Base-by-base conservation (phyloP, 495 filamentous ascomycete species). In the Lineolata rhizophorae region DNA sequence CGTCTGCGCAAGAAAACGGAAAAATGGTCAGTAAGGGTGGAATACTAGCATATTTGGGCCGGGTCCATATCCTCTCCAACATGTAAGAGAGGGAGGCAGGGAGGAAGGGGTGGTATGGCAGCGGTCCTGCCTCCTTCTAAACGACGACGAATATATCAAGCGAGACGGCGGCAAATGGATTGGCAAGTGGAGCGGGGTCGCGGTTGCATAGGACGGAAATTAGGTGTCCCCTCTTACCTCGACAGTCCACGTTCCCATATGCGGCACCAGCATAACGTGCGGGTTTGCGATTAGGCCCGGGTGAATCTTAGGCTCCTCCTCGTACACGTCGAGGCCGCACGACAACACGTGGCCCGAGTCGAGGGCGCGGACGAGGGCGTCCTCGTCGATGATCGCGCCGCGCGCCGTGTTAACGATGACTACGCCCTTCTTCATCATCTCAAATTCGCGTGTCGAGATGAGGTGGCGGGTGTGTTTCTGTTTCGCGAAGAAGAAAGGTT, bases 331-430 rank as follows among this genome's bases (percentile, higher is more conserved):
- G 12, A 79, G 49, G 9, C 73, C 73, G 18, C 56, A 65, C 3
- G 61, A 60, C 19, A 52, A 55, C 12, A 79, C 65, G 35, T 72
- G 67, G 10, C 70, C 71, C 20, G 43, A 55, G 18, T 70, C 63
- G 12, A 78, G 46, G 2, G 72, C 69, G 19, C 63, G 49, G 6
- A 76, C 72, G 14, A 78, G 55, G 1, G 72, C 72, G n/a, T 50
- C 64, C 41, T 79, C 74, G 44, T 80, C 73, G 31, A 79, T 73
- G 21, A 78, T 62, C 14, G 65, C 69, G 10, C 72, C 71, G 14
- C 70, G 65, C 11, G 72, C 70, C 2, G 74, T 78, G 50, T 77
- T 76, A 34, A 82, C 63, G 16, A 82, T 65, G 18, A 77, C 66
- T 25, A 75, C 61, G 20, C 72, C 71, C 32, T 56, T 55, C 49